Percentiles rank a stretch among this genome's conserved stretches.
Conservation (phyloP, 2,329 filamentous ascomycete genomes). For the Fusarium sp. region DNA sequence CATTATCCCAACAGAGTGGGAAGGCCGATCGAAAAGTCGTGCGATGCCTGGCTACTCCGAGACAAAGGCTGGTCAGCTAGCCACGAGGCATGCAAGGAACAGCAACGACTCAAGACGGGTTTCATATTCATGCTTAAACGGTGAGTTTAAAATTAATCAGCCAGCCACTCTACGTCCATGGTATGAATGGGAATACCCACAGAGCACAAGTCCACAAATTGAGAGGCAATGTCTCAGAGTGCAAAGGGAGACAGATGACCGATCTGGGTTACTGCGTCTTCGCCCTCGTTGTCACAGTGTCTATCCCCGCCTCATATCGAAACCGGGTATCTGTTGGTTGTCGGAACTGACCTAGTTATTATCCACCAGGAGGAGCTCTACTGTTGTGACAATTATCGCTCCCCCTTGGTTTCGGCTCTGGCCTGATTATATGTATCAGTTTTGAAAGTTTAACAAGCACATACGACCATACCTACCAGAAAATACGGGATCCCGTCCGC, state of each 20-base stretch:
- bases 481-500: not conserved
- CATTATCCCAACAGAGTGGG: not conserved
- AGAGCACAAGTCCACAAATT: not conserved
- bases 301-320: accelerated
- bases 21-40: not conserved
- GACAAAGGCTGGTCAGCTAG: not conserved
- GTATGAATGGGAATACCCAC: not conserved
- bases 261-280: too few species aligned
- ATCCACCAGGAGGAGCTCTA: too few species aligned
- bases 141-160: not conserved
- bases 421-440: not conserved
- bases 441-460: accelerated
- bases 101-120: not conserved
- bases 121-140: not conserved
- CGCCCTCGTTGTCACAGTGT: accelerated
- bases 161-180: not conserved
- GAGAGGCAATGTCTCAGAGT: not conserved
- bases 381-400: too few species aligned
- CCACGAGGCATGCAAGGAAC: not conserved
- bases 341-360: not conserved
- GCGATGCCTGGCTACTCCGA: not conserved
- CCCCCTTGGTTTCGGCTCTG: too few species aligned
- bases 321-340: not conserved
- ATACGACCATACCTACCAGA: not conserved
- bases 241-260: not conserved